These are phyloP conservation scores for Trametes versicolor DNA, from an alignment of 1,284 basidiomycete species.

Conservation along the genomic window DNA sequence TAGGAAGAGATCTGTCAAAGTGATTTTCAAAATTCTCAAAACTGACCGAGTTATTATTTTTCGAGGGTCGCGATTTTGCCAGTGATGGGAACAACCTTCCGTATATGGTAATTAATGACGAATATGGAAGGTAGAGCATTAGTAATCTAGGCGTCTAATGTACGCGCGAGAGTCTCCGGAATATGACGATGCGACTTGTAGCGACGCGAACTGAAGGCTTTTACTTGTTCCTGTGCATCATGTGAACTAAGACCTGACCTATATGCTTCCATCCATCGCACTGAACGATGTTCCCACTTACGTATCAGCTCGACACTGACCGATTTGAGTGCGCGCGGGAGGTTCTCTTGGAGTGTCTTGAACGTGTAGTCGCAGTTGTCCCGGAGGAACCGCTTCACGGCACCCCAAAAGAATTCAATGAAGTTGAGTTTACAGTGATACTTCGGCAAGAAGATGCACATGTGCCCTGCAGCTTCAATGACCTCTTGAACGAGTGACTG, in stretches of 20 bases:
- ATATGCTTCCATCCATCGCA: constrained; percentile 42
- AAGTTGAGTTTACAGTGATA: constrained; percentile 31
- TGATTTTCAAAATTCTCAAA: constrained; percentile 8
- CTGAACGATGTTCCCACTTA: constrained; percentile 40
- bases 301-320: constrained; percentile 39
- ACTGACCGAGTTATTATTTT: constrained; percentile 9
- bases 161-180: constrained; percentile 33
- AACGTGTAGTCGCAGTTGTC: constrained; percentile 42
- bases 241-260: constrained; percentile 33
- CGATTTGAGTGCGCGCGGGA: constrained; percentile 35
- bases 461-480: constrained; percentile 37
- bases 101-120: constrained; percentile 6
- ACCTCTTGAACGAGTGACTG: constrained; percentile 41
- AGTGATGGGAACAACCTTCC: constrained; percentile 14
- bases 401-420: constrained; percentile 45
- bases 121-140: too few species aligned
- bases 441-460: constrained; percentile 40
- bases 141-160: constrained; percentile 20
- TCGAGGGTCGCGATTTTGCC: background rate
- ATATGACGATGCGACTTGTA: constrained; percentile 41
- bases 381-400: constrained; percentile 40
- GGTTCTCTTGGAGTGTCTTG: constrained; percentile 35
- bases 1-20: background rate
- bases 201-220: constrained; percentile 35
- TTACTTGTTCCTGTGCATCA: constrained; percentile 39